These are phyloP conservation scores for Meyerozyma carpophila DNA, from an alignment of 1,139 yeast species.

Conservation along the genomic window DNA sequence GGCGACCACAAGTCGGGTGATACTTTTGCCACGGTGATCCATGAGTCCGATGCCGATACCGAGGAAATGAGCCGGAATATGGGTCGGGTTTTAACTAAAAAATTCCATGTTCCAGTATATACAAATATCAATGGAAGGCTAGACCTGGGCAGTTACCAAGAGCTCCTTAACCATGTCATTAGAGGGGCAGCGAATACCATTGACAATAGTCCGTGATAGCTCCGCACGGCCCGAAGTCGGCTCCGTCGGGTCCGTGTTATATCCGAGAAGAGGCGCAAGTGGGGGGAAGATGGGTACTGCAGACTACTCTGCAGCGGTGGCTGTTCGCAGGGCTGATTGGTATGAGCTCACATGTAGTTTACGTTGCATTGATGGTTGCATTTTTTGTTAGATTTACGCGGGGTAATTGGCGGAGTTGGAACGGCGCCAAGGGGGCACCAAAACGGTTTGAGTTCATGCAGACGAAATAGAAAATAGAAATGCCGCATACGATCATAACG, in stretches of 20 bases:
- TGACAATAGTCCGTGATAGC: neutral
- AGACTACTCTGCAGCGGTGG: neutral
- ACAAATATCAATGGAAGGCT: neutral
- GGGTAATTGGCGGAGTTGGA: too few relatives aligned
- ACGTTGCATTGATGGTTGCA: too few relatives aligned
- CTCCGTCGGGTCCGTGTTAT: neutral
- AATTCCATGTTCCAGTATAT: neutral
- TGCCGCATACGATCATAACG: too few relatives aligned
- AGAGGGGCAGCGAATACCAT: neutral
- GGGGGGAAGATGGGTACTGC: neutral
- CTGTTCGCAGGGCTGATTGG: neutral
- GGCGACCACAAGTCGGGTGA: neutral
- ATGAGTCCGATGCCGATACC: neutral
- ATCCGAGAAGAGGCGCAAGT: neutral
- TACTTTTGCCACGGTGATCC: neutral
- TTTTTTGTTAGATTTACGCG: too few relatives aligned
- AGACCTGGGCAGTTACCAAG: neutral
- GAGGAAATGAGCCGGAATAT: neutral
- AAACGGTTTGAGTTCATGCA: too few relatives aligned
- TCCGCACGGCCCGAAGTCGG: neutral
- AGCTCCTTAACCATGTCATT: neutral
- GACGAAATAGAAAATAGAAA: too few relatives aligned
- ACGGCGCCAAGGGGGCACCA: too few relatives aligned
- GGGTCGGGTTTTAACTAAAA: neutral
- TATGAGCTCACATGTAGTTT: too few relatives aligned